Conservation (phyloP, 257 asterid genomes). For the Agastache rugosa region DNA sequence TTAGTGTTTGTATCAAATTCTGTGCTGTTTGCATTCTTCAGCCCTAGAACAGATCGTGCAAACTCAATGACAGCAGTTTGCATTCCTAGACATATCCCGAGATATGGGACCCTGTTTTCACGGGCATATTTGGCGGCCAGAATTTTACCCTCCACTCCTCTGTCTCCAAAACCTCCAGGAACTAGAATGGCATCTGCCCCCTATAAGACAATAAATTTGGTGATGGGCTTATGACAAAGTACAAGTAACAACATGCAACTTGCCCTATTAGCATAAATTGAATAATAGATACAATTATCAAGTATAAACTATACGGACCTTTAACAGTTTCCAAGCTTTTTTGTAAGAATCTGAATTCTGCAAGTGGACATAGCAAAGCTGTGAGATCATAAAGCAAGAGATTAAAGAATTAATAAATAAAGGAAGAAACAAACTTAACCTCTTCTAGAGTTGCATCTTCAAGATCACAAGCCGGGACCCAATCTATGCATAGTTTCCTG, state of each 20-base stretch:
- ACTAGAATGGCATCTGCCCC: conserved; percentile 77
- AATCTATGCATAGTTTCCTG: conserved; percentile 76
- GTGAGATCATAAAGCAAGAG: conserved; percentile 37
- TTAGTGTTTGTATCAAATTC: conserved; percentile 66
- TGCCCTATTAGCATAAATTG: neutral
- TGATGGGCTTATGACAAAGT: conserved; percentile 30
- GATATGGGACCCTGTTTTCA: conserved; percentile 67
- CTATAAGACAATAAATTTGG: conserved; percentile 43
- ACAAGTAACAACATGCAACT: conserved; percentile 13
- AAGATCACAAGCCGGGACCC: conserved; percentile 94
- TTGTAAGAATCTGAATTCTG: conserved; percentile 78
- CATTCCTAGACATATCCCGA: conserved; percentile 87
- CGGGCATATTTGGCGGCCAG: conserved; percentile 86
- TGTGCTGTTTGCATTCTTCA: conserved; percentile 70
- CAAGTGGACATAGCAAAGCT: conserved; percentile 38
- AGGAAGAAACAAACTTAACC: conserved; percentile 47
- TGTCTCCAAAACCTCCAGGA: conserved; percentile 91
- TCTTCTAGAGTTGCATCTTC: conserved; percentile 72
- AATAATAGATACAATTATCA: neutral
- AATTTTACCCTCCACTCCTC: conserved; percentile 87
- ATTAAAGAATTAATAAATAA: conserved; percentile 25
- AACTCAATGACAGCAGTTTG: conserved; percentile 76
- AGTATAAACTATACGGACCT: conserved; percentile 57
- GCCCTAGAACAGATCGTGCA: conserved; percentile 71
- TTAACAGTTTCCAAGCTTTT: conserved; percentile 80